Percentiles rank a stretch among this genome's conserved stretches.
These are phyloP conservation scores for Hyphodiscus sp. DNA, from an alignment of 2,329 filamentous ascomycete species.

Conservation along the genomic window DNA sequence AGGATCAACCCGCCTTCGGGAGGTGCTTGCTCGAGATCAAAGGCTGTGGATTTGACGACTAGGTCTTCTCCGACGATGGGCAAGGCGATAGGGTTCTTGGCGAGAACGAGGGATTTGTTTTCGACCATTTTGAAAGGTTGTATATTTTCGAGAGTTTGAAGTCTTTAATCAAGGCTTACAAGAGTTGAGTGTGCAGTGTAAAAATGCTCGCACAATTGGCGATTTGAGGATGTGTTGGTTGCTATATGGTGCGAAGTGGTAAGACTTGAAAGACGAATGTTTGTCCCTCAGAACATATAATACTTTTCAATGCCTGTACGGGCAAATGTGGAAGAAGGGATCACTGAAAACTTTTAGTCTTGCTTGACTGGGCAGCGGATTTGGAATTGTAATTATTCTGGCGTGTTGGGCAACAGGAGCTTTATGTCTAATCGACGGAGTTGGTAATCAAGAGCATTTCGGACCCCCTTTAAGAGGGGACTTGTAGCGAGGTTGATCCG, in stretches of 20 bases:
- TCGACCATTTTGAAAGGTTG: conserved; percentile 31
- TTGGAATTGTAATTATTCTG: not conserved
- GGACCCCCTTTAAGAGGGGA: too few relatives aligned
- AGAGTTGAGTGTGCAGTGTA: too few relatives aligned
- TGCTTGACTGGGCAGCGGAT: not conserved
- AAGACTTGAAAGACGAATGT: too few relatives aligned
- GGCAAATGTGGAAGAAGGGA: not conserved
- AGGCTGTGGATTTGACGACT: conserved; percentile 55
- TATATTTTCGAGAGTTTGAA: not conserved
- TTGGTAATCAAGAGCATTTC: not conserved
- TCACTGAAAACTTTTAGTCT: not conserved
- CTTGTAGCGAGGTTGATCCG: too few relatives aligned
- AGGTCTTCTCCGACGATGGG: conserved; percentile 67
- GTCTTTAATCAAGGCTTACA: not conserved
- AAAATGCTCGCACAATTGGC: too few relatives aligned
- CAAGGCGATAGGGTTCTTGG: conserved; percentile 55
- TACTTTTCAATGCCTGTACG: not conserved
- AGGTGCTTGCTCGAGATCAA: conserved; percentile 55
- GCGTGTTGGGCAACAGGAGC: not conserved
- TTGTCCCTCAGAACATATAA: not conserved
- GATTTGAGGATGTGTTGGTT: too few relatives aligned
- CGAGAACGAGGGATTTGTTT: conserved; percentile 73
- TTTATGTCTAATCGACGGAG: not conserved
- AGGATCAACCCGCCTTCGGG: conserved; percentile 60
- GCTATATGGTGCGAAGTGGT: too few relatives aligned